These are phyloP conservation scores for Plectosphaerella cucumerina DNA, from an alignment of 2,329 filamentous ascomycete genomes.

Conservation along the genomic window DNA sequence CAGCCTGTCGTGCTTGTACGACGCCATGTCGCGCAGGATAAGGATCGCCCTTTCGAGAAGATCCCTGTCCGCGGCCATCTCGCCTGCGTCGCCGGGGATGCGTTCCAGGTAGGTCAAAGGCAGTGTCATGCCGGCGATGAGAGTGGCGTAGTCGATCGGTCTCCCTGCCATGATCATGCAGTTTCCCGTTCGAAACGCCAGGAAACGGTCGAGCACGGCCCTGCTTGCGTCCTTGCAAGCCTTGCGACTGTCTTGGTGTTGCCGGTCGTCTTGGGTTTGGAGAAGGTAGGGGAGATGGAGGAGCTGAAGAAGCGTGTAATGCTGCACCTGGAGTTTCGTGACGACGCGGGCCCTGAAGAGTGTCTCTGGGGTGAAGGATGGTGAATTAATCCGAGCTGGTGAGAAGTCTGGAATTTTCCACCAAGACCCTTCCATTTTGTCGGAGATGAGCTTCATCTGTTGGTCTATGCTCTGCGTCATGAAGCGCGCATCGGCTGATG, in stretches of 20 bases:
- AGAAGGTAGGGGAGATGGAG: conserved; percentile 53
- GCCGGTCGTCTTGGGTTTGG: conserved; percentile 26
- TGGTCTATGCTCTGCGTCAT: conserved; percentile 37
- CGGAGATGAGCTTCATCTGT: conserved; percentile 38
- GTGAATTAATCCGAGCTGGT: too few relatives aligned
- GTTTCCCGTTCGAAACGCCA: conserved; percentile 34
- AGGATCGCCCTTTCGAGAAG: background rate
- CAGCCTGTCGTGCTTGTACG: conserved; percentile 34
- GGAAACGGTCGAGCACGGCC: conserved; percentile 43
- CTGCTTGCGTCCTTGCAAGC: conserved; percentile 45
- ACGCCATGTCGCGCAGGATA: background rate
- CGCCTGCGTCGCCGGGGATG: background rate
- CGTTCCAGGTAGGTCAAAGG: conserved; percentile 41
- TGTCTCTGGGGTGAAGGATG: conserved; percentile 10
- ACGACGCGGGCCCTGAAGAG: background rate
- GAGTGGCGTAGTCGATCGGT: conserved; percentile 44
- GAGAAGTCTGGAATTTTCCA: conserved; percentile 33
- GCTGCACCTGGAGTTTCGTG: conserved; percentile 40
- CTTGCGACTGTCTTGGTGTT: conserved; percentile 38
- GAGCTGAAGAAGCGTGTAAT: conserved; percentile 45
- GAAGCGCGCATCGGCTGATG: conserved; percentile 25
- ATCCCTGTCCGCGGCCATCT: background rate
- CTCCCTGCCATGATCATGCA: conserved; percentile 11
- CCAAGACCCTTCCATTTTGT: conserved; percentile 37
- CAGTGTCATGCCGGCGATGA: conserved; percentile 46